Conservation (phyloP, 805 yeast species). For the Yarrowia deformans region DNA sequence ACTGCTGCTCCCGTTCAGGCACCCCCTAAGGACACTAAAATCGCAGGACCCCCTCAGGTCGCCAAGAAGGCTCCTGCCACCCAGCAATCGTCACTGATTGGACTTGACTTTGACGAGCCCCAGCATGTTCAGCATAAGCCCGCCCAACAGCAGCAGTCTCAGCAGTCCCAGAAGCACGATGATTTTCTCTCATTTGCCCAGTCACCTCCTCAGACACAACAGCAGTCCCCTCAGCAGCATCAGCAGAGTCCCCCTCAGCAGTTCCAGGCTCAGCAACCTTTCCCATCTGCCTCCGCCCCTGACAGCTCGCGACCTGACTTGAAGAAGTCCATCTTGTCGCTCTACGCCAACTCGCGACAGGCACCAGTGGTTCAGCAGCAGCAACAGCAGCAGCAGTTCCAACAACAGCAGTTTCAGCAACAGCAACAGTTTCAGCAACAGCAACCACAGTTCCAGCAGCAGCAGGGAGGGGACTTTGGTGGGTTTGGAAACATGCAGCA, state of each 20-base stretch:
- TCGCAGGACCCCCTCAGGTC: conserved; percentile 26
- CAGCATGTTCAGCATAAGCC: conserved; percentile 40
- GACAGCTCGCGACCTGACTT: conserved; percentile 72
- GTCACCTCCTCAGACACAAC: conserved; percentile 42
- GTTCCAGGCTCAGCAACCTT: conserved; percentile 42
- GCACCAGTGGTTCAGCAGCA: conserved; percentile 30
- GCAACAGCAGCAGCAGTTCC: conserved; percentile 32
- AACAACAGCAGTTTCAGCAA: conserved; percentile 18
- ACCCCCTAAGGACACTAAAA: conserved; percentile 28
- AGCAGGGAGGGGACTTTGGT: conserved; percentile 32
- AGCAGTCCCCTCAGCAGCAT: conserved; percentile 42
- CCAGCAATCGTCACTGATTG: conserved; percentile 42
- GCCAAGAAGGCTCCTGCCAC: conserved; percentile 38
- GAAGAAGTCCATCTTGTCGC: conserved; percentile 87
- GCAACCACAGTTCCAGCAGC: conserved; percentile 13
- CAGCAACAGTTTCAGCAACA: conserved; percentile 38
- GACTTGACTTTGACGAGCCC: conserved; percentile 45
- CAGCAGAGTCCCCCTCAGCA: conserved; percentile 40
- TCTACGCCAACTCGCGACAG: conserved; percentile 63
- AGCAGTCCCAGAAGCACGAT: conserved; percentile 41
- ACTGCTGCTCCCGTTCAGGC: conserved; percentile 28
- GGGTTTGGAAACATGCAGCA: conserved; percentile 29
- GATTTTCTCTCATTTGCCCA: conserved; percentile 30
- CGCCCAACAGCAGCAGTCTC: conserved; percentile 38
- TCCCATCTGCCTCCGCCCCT: conserved; percentile 43